Conservation (phyloP, 345 rosid genomes). For the Moricandia arvensis region DNA sequence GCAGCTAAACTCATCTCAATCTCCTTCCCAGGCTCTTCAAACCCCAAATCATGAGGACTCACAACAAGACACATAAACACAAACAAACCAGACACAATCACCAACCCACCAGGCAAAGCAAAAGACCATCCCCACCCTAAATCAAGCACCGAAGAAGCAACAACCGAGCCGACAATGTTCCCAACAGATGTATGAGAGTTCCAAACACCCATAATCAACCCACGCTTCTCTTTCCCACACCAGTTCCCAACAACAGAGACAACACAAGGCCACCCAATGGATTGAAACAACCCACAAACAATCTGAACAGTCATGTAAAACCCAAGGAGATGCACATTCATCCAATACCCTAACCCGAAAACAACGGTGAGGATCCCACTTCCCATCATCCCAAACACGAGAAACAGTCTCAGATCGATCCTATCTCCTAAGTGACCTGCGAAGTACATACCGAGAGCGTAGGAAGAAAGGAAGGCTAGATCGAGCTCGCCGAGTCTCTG, state of each 20-base stretch:
- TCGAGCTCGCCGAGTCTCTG: constrained; percentile 89
- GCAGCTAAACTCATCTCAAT: constrained; percentile 54
- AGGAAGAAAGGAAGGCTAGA: constrained; percentile 72
- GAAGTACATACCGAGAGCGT: constrained; percentile 79
- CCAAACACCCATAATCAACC: constrained; percentile 92
- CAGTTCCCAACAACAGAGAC: constrained; percentile 88
- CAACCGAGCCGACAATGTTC: constrained; percentile 74
- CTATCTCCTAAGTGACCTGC: constrained; percentile 90
- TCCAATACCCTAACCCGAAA: constrained; percentile 87
- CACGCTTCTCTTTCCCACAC: constrained; percentile 90
- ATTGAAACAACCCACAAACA: constrained; percentile 81
- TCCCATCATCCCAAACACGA: constrained; percentile 86
- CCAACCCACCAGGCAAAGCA: constrained; percentile 64
- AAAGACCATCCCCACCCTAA: constrained; percentile 99
- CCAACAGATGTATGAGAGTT: constrained; percentile 86
- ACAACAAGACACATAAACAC: constrained; percentile 70
- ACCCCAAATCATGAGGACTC: constrained; percentile 70
- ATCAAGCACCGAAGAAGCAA: constrained; percentile 73
- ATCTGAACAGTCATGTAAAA: constrained; percentile 68
- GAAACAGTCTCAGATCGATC: constrained; percentile 79
- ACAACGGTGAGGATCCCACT: constrained; percentile 71
- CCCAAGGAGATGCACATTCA: constrained; percentile 53
- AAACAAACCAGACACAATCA: constrained; percentile 57
- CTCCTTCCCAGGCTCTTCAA: constrained; percentile 35
- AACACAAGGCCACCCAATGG: constrained; percentile 99